Base-by-base conservation (phyloP, 1,284 basidiomycete genomes). In the Laetiporus sulphureus region DNA sequence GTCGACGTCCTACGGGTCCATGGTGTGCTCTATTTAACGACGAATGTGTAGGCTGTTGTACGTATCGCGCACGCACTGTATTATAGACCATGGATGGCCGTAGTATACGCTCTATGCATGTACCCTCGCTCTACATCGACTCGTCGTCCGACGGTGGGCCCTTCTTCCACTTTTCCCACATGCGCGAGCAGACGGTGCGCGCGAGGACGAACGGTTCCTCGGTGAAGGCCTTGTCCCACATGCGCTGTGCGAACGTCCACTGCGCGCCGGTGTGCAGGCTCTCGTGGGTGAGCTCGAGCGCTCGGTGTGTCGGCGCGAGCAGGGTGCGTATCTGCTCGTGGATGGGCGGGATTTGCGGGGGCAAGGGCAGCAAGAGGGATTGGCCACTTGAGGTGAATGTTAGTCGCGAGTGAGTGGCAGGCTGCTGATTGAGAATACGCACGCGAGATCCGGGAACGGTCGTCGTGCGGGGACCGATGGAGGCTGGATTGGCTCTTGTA, bases 191-290 rank as follows among this genome's bases (percentile, higher is more conserved):
- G 2, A 56, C 58, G 16, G 57, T 56, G 22, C 54, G 50, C 32
- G 56, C 59, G 10, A 65, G 55, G 25, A 48, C 47, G 44, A 53
- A 53, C 10, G 63, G 62, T 41, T 62, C 56, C 30, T 52, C 48
- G 3, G 54, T 56, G 36, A 42, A 35, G n/a, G 60, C 55, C 40
- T 61, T 63, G 43, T 60, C 60, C 51, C 49, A 55, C 29, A 63
- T 45, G 16, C 55, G 53, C 16, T 42, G 37, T 10, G 50, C 54
- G 20, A 65, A 50, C 40, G 55, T 47, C 23, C 23, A 20, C 44
- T 61, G 60, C 18, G 52, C 47, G 6, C 63, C 63, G 0, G 53
- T 52, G 10, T 41, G 35, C 5, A 64, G 38, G 21, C 48, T 58
- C n/a, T 56, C 50, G 3, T 46, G 53, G 20, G 58, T 53, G 36